Conservation (phyloP, 2,329 filamentous ascomycete genomes). For the Dothistroma pini region DNA sequence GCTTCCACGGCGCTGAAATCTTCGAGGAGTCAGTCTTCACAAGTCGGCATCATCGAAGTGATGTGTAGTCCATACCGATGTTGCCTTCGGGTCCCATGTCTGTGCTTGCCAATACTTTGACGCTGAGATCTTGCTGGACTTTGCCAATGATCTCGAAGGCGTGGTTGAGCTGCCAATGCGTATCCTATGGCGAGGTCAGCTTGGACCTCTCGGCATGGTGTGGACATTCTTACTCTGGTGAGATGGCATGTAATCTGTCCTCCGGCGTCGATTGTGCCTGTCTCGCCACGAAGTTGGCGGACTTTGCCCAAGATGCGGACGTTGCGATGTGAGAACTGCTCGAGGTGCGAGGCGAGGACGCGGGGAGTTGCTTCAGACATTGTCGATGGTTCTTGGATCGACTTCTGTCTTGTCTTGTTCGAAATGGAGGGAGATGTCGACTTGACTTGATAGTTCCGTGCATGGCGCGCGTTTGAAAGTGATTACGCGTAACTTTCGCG, state of each 20-base stretch:
- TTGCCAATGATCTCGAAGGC: constrained; percentile 76
- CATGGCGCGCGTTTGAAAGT: neutral
- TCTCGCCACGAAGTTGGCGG: constrained; percentile 73
- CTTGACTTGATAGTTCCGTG: neutral
- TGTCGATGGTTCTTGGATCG: neutral
- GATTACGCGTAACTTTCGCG: neutral
- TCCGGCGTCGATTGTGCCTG: constrained; percentile 73
- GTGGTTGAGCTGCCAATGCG: constrained; percentile 65
- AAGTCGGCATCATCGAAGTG: neutral
- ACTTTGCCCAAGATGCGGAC: constrained; percentile 87
- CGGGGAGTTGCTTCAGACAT: constrained; percentile 79
- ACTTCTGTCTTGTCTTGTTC: neutral
- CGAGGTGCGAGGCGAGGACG: constrained; percentile 74
- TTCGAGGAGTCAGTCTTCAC: constrained; percentile 34
- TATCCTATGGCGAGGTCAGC: constrained; percentile 53
- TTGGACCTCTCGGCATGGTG: constrained; percentile 22
- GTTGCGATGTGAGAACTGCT: constrained; percentile 65
- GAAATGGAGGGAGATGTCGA: neutral
- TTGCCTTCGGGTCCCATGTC: constrained; percentile 60
- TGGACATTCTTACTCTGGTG: constrained; percentile 60
- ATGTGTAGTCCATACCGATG: constrained; percentile 53
- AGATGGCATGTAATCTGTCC: constrained; percentile 72
- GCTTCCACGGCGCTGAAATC: constrained; percentile 73
- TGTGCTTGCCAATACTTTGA: constrained; percentile 66
- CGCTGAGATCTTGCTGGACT: constrained; percentile 67